Conservation (phyloP, 2,329 filamentous ascomycete genomes). For the Shiraia sp. region DNA sequence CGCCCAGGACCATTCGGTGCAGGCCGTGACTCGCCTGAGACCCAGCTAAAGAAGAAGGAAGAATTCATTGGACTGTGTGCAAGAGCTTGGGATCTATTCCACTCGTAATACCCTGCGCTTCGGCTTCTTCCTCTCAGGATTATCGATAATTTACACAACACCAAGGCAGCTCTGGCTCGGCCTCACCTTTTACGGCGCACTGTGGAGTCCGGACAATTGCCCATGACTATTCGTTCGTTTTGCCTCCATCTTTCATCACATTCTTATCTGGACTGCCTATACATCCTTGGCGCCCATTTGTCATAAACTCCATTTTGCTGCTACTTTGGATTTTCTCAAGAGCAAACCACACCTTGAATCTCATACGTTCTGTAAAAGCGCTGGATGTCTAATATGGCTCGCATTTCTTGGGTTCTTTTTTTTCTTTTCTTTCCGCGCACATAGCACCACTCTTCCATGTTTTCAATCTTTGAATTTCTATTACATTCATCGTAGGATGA, state of each 20-base stretch:
- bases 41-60: conserved; percentile 83
- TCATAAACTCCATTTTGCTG: conserved; percentile 18
- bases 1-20: conserved; percentile 71
- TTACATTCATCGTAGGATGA: not conserved
- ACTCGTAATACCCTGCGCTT: conserved; percentile 64
- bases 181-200: conserved; percentile 22
- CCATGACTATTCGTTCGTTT: conserved; percentile 25
- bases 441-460: conserved; percentile 6
- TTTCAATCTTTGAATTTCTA: conserved; percentile 5
- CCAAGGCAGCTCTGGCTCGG: conserved; percentile 13
- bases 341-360: conserved; percentile 7
- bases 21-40: conserved; percentile 81
- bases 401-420: conserved; percentile 21
- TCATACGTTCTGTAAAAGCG: conserved; percentile 25
- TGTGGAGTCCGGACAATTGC: conserved; percentile 22
- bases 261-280: conserved; percentile 21
- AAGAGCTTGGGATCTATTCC: conserved; percentile 94
- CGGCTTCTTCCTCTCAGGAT: conserved; percentile 14
- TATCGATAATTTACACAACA: conserved; percentile 13
- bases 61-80: conserved; percentile 87
- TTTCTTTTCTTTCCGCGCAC: too few relatives aligned
- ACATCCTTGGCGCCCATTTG: conserved; percentile 10
- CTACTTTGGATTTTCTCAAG: conserved; percentile 2
- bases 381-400: conserved; percentile 29
- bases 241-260: too few relatives aligned